Percentiles rank a stretch among this genome's conserved stretches.
Evolutionary conservation across 2,329 filamentous ascomycete genomes (phyloP).

Genomic region (Cladosporium sp.): DNA sequence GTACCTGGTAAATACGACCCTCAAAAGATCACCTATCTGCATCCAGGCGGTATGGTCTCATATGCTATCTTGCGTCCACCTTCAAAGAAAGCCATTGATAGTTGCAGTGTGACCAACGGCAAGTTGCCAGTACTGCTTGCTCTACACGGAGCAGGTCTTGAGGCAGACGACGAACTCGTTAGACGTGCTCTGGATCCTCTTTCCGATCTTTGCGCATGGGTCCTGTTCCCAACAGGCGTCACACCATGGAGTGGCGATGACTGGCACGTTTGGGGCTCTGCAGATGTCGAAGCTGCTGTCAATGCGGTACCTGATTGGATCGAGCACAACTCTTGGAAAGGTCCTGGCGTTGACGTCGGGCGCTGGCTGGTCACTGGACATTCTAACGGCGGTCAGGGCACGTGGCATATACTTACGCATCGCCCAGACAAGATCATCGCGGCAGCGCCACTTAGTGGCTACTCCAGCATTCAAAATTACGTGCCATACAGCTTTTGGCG

Average conservation of each 20-base stretch:
- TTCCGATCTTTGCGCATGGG: slow-evolving; percentile 52
- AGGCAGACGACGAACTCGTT: slow-evolving; percentile 47
- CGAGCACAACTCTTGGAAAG: slow-evolving; percentile 44
- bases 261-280: slow-evolving; percentile 58
- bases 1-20: slow-evolving; percentile 33
- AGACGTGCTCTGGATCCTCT: slow-evolving; percentile 47
- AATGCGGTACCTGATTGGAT: slow-evolving; percentile 49
- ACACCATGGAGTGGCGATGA: slow-evolving; percentile 59
- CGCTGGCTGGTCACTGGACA: slow-evolving; percentile 54
- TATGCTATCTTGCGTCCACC: slow-evolving; percentile 57
- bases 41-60: slow-evolving; percentile 51
- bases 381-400: slow-evolving; percentile 59
- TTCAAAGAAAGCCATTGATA: slow-evolving; percentile 35
- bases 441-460: slow-evolving; percentile 55
- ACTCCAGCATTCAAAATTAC: slow-evolving; percentile 57
- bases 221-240: slow-evolving; percentile 53
- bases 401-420: slow-evolving; percentile 55
- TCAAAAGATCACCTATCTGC: slow-evolving; percentile 53
- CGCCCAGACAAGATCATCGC: slow-evolving; percentile 54
- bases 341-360: slow-evolving; percentile 41
- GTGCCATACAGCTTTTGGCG: slow-evolving; percentile 56
- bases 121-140: slow-evolving; percentile 47
- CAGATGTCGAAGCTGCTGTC: slow-evolving; percentile 53
- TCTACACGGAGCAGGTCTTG: slow-evolving; percentile 56
- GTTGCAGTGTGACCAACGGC: slow-evolving; percentile 17